phyloP scores from a whole-genome alignment of 768 basidiomycete species.

The Lentinula aciculospora region DNA sequence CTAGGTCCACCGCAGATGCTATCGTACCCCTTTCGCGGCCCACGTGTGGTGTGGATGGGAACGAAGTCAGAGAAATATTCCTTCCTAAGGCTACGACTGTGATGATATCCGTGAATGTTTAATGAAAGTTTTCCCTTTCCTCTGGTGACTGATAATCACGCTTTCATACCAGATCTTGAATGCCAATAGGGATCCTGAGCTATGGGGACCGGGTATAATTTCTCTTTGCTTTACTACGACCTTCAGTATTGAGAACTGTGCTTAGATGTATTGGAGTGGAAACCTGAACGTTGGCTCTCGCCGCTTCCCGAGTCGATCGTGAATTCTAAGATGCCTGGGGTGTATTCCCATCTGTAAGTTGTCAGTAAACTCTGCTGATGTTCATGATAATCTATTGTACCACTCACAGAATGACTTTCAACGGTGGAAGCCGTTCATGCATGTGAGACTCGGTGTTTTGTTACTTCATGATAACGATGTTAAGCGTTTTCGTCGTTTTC shows the following conservation, averaged over 20 bases:
- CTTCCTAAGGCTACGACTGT: constrained; percentile 34
- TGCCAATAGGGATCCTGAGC: constrained; percentile 30
- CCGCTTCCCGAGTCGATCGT: constrained; percentile 29
- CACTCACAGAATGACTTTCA: constrained; percentile 3
- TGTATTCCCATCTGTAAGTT: constrained; percentile 38
- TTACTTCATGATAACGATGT: no score
- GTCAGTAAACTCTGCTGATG: background rate
- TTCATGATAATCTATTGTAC: background rate
- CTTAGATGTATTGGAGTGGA: constrained; percentile 40
- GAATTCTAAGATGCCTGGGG: constrained; percentile 34
- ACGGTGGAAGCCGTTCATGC: constrained; percentile 3
- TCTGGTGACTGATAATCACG: background rate
- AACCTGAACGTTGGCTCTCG: constrained; percentile 44
- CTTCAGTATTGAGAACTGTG: background rate
- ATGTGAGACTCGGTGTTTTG: background rate
- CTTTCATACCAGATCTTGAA: constrained; percentile 16
- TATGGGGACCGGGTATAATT: constrained; percentile 34
- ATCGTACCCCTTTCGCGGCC: constrained; percentile 37
- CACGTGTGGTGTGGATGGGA: constrained; percentile 29
- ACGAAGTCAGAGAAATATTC: constrained; percentile 26
- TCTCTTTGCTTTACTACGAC: background rate
- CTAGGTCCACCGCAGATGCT: constrained; percentile 28
- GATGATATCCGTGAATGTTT: constrained; percentile 20
- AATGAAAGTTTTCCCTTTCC: background rate
- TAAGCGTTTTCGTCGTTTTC: background rate